Base-by-base conservation (phyloP, 345 rosid species). In the Psidium guajava region DNA sequence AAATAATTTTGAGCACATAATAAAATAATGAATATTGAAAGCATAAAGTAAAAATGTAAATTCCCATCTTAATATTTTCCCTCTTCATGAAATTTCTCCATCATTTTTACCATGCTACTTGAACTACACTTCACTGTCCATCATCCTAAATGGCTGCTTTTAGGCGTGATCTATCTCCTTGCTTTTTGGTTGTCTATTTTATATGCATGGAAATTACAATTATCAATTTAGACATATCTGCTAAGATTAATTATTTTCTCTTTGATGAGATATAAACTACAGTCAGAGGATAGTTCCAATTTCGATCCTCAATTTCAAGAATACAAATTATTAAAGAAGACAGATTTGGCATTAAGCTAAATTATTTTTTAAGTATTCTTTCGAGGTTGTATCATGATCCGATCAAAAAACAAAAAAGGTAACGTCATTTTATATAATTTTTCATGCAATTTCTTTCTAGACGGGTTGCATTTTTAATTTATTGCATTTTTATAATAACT, bases 381-480 rank as follows among this genome's bases (percentile, higher is more conserved):
- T 6, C 11, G 0, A 28, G 20, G 15, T 14, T 0, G 14, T 27
- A 10, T 0, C 3, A 0, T 61, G 21, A 61, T 0, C 6, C 18
- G 14, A 25, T 6, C 36, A 36, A 36, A 44, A 44, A 44, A 44
- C 1, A 44, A 44, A 44, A 44, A 5, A 44, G 8, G 47, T 44
- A 36, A 36, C 36, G 2, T 36, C 36, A 36, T 36, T n/a, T n/a
- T n/a, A n/a, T n/a, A n/a, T n/a, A 27, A 27, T 0, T 61, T 28
- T 2, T 27, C 0, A 20, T 0, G 0, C 20, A 47, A 47, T 47
- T 47, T 47, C 3, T 0, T 6, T 59, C 21, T 6, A 61, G 21
- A 15, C 0, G 4, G 5, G 0, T 61, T 61, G 40, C 74, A 27
- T 27, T 61, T 6, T 61, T 10, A 0, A 61, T 28, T 0, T 0